These are phyloP conservation scores for Clarireedia sp. DNA, from an alignment of 2,329 filamentous ascomycete genomes.

Conservation along the genomic window DNA sequence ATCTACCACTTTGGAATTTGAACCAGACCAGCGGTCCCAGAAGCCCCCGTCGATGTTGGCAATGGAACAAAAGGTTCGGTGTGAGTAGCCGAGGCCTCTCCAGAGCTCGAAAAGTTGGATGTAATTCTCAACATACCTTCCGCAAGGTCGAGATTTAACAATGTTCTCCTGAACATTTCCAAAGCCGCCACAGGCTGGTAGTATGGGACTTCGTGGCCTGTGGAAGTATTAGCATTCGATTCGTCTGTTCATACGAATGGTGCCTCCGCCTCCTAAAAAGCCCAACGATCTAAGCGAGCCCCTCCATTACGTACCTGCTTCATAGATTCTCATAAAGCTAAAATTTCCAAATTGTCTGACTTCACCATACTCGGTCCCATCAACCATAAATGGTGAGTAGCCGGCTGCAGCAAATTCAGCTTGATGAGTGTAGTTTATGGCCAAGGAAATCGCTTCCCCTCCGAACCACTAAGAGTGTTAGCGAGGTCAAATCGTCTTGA, in stretches of 20 bases:
- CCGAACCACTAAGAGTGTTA: slow-evolving; percentile 36
- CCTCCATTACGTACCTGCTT: slow-evolving; percentile 12
- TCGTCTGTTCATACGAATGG: background rate
- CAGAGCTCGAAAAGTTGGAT: slow-evolving; percentile 18
- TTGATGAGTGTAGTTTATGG: slow-evolving; percentile 37
- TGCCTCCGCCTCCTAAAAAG: too few relatives aligned
- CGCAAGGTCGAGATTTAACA: slow-evolving; percentile 29
- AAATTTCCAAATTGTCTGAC: slow-evolving; percentile 52
- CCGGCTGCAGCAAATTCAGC: slow-evolving; percentile 45
- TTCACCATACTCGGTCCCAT: slow-evolving; percentile 45
- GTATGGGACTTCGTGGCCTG: slow-evolving; percentile 21
- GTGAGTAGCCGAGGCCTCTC: slow-evolving; percentile 17
- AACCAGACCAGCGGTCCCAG: slow-evolving; percentile 1
- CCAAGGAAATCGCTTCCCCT: slow-evolving; percentile 48
- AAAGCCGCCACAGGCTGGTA: slow-evolving; percentile 23
- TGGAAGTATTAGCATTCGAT: background rate
- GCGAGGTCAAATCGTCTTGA: background rate
- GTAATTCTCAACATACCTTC: slow-evolving; percentile 34
- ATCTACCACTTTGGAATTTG: background rate
- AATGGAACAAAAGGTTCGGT: slow-evolving; percentile 17
- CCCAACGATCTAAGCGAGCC: too few relatives aligned
- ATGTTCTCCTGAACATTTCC: slow-evolving; percentile 25
- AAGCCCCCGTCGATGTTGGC: slow-evolving; percentile 11
- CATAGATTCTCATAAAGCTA: slow-evolving; percentile 23
- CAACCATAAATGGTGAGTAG: slow-evolving; percentile 48